Evolutionary conservation across 805 yeast genomes (phyloP).

Genomic region (Blastobotrys peoriensis): DNA sequence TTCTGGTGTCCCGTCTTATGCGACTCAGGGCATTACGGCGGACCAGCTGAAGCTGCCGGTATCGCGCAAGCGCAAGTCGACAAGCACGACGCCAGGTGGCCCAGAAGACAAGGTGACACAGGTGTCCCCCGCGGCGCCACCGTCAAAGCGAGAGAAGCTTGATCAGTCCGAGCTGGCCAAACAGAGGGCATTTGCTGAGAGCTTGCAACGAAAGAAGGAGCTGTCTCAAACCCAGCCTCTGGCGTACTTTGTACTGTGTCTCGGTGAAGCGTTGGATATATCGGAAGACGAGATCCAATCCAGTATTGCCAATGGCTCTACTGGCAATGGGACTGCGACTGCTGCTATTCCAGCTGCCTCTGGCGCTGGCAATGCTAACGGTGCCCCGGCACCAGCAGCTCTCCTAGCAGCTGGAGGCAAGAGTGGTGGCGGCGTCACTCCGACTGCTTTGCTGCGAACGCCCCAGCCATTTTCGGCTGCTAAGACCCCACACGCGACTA

Average conservation of each 20-base stretch:
- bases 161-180: slow-evolving; percentile 13
- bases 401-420: neutral
- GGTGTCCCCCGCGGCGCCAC: slow-evolving; percentile 6
- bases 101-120: slow-evolving; percentile 2
- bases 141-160: slow-evolving; percentile 18
- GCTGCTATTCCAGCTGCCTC: slow-evolving; percentile 3
- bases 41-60: slow-evolving; percentile 26
- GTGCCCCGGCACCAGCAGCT: neutral
- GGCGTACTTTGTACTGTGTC: slow-evolving; percentile 27
- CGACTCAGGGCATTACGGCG: slow-evolving; percentile 19
- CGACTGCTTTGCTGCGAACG: slow-evolving; percentile 19
- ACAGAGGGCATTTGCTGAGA: slow-evolving; percentile 9
- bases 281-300: slow-evolving; percentile 25
- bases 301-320: slow-evolving; percentile 8
- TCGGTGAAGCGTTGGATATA: slow-evolving; percentile 31
- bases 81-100: slow-evolving; percentile 7
- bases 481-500: slow-evolving; percentile 13
- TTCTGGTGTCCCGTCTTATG: slow-evolving; percentile 22
- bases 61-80: slow-evolving; percentile 19
- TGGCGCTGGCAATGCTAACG: slow-evolving; percentile 1
- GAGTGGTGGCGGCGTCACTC: slow-evolving; percentile 15
- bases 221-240: slow-evolving; percentile 27
- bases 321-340: neutral
- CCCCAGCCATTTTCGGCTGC: slow-evolving; percentile 19
- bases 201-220: slow-evolving; percentile 22